These are phyloP conservation scores for Trichoderma atroviride DNA, from an alignment of 2,329 filamentous ascomycete species.

Conservation along the genomic window DNA sequence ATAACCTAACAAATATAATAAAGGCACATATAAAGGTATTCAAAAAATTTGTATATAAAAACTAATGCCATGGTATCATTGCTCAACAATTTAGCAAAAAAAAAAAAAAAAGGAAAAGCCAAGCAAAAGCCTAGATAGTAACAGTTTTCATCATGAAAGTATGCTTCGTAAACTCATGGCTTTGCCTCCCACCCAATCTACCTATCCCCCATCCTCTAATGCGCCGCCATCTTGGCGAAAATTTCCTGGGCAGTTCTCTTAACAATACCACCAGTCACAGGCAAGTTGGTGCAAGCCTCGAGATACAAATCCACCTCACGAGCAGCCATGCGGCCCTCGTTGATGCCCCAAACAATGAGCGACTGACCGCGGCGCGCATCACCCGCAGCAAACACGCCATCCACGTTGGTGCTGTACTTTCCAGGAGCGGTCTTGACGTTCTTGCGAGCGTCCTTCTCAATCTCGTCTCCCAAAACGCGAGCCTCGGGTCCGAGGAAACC, in stretches of 20 bases:
- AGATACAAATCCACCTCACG: constrained; percentile 90
- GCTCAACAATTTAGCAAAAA: constrained; percentile 10
- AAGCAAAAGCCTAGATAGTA: neutral
- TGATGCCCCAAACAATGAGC: constrained; percentile 97
- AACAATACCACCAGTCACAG: constrained; percentile 90
- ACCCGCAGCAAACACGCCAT: constrained; percentile 89
- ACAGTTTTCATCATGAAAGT: neutral
- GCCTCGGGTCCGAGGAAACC: constrained; percentile 95
- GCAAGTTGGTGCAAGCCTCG: constrained; percentile 75
- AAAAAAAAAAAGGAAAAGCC: neutral
- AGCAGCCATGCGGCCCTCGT: constrained; percentile 90
- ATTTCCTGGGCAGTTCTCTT: constrained; percentile 79
- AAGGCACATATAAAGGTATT: neutral
- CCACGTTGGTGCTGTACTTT: constrained; percentile 84
- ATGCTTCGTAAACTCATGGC: constrained; percentile 22
- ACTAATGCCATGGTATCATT: constrained; percentile 25
- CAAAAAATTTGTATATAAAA: neutral
- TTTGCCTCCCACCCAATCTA: neutral
- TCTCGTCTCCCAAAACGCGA: constrained; percentile 79
- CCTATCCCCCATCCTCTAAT: constrained; percentile 11
- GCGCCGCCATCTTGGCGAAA: constrained; percentile 42
- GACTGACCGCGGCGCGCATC: constrained; percentile 95
- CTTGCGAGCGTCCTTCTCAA: constrained; percentile 90
- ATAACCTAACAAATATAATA: no score
- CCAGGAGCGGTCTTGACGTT: constrained; percentile 93